Percentiles rank a stretch among this genome's conserved stretches.
Conservation (phyloP, 1,139 yeast genomes). For the Sugiyamaella paludigena region DNA sequence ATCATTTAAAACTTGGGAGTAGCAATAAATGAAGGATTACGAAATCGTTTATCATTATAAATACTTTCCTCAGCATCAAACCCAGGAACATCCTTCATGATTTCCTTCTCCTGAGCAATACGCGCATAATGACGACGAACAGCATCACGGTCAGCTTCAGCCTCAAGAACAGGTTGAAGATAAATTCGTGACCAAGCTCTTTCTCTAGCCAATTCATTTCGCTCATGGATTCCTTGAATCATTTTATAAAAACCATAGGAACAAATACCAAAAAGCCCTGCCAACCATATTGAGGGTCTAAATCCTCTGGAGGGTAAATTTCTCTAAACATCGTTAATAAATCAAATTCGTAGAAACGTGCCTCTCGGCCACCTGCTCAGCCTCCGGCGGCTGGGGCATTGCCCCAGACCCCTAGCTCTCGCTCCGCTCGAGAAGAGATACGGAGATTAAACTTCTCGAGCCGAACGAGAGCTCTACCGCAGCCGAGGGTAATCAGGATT, state of each 20-base stretch:
- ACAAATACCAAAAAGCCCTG: conserved; percentile 61
- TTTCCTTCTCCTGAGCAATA: conserved; percentile 64
- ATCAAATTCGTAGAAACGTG: neutral
- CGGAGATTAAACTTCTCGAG: too few relatives aligned
- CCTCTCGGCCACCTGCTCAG: neutral
- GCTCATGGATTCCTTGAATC: conserved; percentile 69
- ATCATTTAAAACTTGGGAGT: conserved; percentile 31
- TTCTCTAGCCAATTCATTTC: conserved; percentile 71
- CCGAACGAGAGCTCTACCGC: neutral
- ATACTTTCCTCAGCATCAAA: conserved; percentile 53
- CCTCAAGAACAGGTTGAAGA: conserved; percentile 70
- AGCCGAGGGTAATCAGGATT: too few relatives aligned
- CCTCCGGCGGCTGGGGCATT: too few relatives aligned
- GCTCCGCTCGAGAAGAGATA: neutral
- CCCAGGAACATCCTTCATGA: conserved; percentile 58
- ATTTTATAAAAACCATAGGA: conserved; percentile 71
- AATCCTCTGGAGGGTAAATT: conserved; percentile 83
- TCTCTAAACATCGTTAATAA: conserved; percentile 42
- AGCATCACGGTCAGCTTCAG: conserved; percentile 77
- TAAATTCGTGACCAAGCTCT: conserved; percentile 74
- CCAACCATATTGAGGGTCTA: conserved; percentile 69
- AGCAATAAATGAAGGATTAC: conserved; percentile 36
- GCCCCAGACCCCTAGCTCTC: too few relatives aligned
- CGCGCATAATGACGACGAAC: conserved; percentile 72
- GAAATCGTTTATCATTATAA: conserved; percentile 46